Evolutionary conservation across 2,329 filamentous ascomycete genomes (phyloP).

Genomic region (Alternaria rosae): DNA sequence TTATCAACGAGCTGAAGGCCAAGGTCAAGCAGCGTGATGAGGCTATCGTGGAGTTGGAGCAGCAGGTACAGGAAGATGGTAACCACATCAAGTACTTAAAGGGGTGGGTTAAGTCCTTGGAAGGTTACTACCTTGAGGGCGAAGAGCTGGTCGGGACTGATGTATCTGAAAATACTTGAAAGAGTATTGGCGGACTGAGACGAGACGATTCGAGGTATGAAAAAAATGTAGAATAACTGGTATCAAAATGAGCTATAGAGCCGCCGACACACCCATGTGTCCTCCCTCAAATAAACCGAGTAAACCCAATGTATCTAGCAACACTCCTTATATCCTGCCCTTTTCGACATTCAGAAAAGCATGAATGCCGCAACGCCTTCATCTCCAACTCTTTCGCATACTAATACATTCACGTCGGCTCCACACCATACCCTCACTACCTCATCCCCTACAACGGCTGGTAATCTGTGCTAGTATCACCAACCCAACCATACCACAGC

Average conservation of each 20-base stretch:
- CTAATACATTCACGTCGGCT: not conserved
- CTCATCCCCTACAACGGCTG: slow-evolving; percentile 21
- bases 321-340: not conserved
- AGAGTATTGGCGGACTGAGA: not conserved
- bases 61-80: too few relatives aligned
- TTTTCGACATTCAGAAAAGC: fast-evolving
- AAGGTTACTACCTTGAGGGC: too few relatives aligned
- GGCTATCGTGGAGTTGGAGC: too few relatives aligned
- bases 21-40: too few relatives aligned
- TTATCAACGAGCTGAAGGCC: too few relatives aligned
- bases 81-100: too few relatives aligned
- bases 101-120: too few relatives aligned
- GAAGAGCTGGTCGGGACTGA: too few relatives aligned
- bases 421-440: not conserved
- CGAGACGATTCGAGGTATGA: not conserved
- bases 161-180: not conserved
- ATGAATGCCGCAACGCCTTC: too few relatives aligned
- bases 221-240: not conserved
- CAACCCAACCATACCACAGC: slow-evolving; percentile 61
- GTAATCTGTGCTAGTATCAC: slow-evolving; percentile 45
- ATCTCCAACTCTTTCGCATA: not conserved
- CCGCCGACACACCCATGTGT: not conserved
- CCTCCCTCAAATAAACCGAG: not conserved
- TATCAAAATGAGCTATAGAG: not conserved
- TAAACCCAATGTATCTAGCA: not conserved